phyloP scores from a whole-genome alignment of 164 flowering plant genomes.

The Chloranthus sessilifolius region DNA sequence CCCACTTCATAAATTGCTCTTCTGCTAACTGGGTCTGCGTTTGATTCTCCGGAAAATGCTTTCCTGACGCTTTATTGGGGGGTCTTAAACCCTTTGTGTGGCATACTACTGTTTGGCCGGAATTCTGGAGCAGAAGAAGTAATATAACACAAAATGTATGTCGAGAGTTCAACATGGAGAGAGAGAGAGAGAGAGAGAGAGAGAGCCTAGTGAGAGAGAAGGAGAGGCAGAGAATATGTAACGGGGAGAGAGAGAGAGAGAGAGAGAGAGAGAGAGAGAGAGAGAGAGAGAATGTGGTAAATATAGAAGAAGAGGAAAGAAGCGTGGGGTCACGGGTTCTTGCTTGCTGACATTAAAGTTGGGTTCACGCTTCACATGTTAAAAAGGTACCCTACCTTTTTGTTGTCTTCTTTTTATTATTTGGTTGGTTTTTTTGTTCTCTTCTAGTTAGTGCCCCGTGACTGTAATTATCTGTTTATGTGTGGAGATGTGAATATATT shows the following conservation, averaged over 20 bases:
- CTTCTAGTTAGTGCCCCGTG: too few species aligned
- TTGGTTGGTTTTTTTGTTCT: too few species aligned
- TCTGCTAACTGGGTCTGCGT: constrained; percentile 55
- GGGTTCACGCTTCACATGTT: too few species aligned
- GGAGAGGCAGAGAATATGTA: background rate
- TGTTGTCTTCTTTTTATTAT: too few species aligned
- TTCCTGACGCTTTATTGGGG: constrained; percentile 23
- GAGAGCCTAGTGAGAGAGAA: constrained; percentile 6
- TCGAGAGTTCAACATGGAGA: constrained; percentile 23
- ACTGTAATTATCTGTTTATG: too few species aligned
- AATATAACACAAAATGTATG: constrained; percentile 18
- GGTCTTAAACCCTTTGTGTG: constrained; percentile 52
- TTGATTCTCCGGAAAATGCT: constrained; percentile 25
- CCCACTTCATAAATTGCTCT: constrained; percentile 92
- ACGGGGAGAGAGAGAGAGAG: constrained; percentile 4
- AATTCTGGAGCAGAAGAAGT: constrained; percentile 31
- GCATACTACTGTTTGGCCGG: constrained; percentile 20
- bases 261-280: constrained; percentile 14
- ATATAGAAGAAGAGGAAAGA: too few species aligned
- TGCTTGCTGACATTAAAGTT: too few species aligned
- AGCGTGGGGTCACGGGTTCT: too few species aligned
- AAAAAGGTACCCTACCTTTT: too few species aligned
- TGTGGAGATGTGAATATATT: too few species aligned
- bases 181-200: background rate
- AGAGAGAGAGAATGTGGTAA: constrained; percentile 6